A percentile compares a stretch with the other conserved stretches of the same genome.
These are phyloP conservation scores for Penicillium sp. DNA, from an alignment of 2,329 filamentous ascomycete species.

Conservation along the genomic window DNA sequence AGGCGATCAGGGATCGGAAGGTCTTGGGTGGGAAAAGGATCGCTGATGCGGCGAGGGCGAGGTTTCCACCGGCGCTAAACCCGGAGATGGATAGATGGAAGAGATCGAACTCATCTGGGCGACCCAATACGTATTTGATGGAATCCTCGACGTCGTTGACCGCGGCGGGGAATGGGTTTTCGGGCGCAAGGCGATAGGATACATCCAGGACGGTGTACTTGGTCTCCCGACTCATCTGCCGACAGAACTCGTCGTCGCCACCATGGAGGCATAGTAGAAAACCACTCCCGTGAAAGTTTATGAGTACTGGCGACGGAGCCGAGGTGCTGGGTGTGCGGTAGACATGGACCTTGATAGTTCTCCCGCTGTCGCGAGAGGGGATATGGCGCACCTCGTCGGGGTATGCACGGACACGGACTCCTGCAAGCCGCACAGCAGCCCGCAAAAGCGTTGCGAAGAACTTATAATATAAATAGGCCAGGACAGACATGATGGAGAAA, in stretches of 20 bases:
- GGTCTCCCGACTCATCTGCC: slow-evolving; percentile 22
- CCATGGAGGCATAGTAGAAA: slow-evolving; percentile 33
- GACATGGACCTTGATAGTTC: slow-evolving; percentile 32
- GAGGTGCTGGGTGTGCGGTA: slow-evolving; percentile 20
- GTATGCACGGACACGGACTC: slow-evolving; percentile 9
- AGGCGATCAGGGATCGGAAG: slow-evolving; percentile 31
- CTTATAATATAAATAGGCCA: slow-evolving; percentile 23
- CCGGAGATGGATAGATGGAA: slow-evolving; percentile 36
- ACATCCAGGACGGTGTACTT: slow-evolving; percentile 37
- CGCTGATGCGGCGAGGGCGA: slow-evolving; percentile 34
- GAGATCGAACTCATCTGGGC: slow-evolving; percentile 33
- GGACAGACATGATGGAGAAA: neutral
- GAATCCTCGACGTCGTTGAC: slow-evolving; percentile 41
- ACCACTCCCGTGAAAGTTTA: slow-evolving; percentile 36
- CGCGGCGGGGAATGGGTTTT: slow-evolving; percentile 40
- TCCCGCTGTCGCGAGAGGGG: slow-evolving; percentile 26
- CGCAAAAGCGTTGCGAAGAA: slow-evolving; percentile 18
- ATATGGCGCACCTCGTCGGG: slow-evolving; percentile 28
- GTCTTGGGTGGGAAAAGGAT: slow-evolving; percentile 28
- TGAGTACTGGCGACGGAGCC: slow-evolving; percentile 27
- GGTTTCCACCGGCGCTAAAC: slow-evolving; percentile 44
- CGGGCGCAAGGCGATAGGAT: slow-evolving; percentile 40
- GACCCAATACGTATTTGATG: slow-evolving; percentile 34
- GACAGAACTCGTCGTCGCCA: slow-evolving; percentile 31
- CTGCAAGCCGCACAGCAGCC: slow-evolving; percentile 3